Conservation (phyloP, 306 rosid species). For the Rosa chinensis region DNA sequence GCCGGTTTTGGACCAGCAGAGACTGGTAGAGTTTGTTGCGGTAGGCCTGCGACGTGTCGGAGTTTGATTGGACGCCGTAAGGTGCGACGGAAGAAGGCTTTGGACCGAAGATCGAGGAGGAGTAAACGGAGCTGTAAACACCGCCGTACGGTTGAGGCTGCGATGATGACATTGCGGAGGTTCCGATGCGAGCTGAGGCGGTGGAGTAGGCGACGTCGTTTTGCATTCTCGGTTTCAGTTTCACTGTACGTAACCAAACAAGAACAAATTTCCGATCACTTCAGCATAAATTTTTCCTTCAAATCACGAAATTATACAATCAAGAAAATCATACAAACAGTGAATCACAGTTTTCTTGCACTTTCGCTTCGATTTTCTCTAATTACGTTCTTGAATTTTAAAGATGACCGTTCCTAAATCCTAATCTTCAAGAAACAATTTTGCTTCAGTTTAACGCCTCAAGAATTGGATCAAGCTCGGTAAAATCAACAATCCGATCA, state of each 20-base stretch:
- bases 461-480: background rate
- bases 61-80: slow-evolving; percentile 23
- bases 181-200: slow-evolving; percentile 35
- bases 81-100: slow-evolving; percentile 33
- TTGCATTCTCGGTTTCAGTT: slow-evolving; percentile 40
- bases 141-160: slow-evolving; percentile 37
- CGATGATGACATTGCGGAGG: slow-evolving; percentile 26
- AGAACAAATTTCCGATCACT: background rate
- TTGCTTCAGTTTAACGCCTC: background rate
- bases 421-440: background rate
- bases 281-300: background rate
- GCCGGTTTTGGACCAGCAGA: slow-evolving; percentile 63
- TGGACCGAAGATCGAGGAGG: slow-evolving; percentile 48
- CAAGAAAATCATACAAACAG: background rate
- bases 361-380: background rate
- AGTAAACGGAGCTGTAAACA: slow-evolving; percentile 40
- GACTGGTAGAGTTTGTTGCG: slow-evolving; percentile 40
- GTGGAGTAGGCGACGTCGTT: slow-evolving; percentile 44
- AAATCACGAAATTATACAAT: background rate
- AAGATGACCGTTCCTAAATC: background rate
- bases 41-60: slow-evolving; percentile 8
- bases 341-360: background rate
- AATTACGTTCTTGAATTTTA: background rate
- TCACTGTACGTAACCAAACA: slow-evolving; percentile 9
- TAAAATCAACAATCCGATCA: background rate